Conservation (phyloP, 2,329 filamentous ascomycete species). For the Monilinia aucupariae region DNA sequence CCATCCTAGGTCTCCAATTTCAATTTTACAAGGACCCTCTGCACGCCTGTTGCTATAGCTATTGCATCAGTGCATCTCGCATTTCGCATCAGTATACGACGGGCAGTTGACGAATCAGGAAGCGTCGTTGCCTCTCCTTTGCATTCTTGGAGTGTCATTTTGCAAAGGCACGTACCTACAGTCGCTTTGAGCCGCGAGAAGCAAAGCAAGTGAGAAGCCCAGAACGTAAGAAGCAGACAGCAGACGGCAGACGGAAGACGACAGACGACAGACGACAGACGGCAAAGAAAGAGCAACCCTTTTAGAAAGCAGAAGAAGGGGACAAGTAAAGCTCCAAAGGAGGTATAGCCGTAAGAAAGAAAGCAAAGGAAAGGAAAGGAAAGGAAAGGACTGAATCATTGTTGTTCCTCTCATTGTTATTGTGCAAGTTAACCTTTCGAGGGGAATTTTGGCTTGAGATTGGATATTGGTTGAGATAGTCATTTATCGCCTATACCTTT, state of each 20-base stretch:
- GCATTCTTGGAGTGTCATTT: slow-evolving; percentile 10
- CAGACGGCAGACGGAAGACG: neutral
- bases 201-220: neutral
- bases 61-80: slow-evolving; percentile 1
- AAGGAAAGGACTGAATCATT: too few species aligned
- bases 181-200: neutral
- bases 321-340: neutral
- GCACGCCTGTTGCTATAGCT: neutral
- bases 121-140: neutral
- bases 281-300: neutral
- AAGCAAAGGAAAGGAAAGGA: neutral
- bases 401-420: too few species aligned
- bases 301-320: neutral
- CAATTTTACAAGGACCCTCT: slow-evolving; percentile 4
- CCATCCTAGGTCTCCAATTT: neutral
- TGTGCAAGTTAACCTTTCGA: too few species aligned
- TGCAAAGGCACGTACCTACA: slow-evolving; percentile 3
- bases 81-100: neutral
- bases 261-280: neutral
- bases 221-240: neutral
- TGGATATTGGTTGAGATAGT: neutral
- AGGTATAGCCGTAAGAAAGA: neutral
- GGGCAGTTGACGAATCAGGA: neutral
- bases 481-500: neutral
- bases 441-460: too few species aligned